Evolutionary conservation across 1,284 basidiomycete species (phyloP), one percentile per base, ranked within the genome.

Genomic region (Golubevia pallescens): DNA sequence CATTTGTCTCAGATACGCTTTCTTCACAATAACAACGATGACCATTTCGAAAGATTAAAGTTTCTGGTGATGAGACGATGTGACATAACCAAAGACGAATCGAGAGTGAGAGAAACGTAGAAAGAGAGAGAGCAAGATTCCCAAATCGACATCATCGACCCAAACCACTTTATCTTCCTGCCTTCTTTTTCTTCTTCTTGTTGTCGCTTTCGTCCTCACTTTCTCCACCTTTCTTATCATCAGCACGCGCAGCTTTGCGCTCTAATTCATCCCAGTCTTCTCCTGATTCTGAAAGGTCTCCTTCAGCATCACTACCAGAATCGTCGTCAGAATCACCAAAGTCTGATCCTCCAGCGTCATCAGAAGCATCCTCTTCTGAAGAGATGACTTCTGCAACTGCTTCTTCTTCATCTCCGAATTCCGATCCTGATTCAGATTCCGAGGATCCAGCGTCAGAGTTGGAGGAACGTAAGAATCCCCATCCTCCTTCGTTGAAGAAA

Each of bases 241-340:
- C 63, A n/a, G 63, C 57, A 55, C 57, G 60, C 5, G 63, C 63
- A 14, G 94, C 93, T 84, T 96, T 96, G 58, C 90, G 89, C 87
- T 98, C 95, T 24, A 97, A 88, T 82, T 94, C 94, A 81, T 96
- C 95, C 95, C 94, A 97, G 77, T 96, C 94, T 69, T 95, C 93
- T 28, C 93, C 80, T 53, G 69, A 68, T 10, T 75, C 66, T 38
- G 32, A 57, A 19, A 54, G 61, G n/a, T 48, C 78, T 13, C 38
- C 61, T 13, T 65, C 68, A 19, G 55, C 57, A 32, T 62, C 65
- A 59, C 57, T 59, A 1, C 38, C 48, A 7, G 34, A 58, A 58
- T 66, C 65, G 14, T 67, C 80, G 60, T 83, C 80, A 5, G 73
- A 74, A 19, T 77, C 84, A 32, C 71, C 83, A 53, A 67, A 69